A percentile compares a stretch with the other conserved stretches of the same genome.
These are phyloP conservation scores for Beta corolliflora DNA, from an alignment of 179 eudicot genomes.

Conservation along the genomic window DNA sequence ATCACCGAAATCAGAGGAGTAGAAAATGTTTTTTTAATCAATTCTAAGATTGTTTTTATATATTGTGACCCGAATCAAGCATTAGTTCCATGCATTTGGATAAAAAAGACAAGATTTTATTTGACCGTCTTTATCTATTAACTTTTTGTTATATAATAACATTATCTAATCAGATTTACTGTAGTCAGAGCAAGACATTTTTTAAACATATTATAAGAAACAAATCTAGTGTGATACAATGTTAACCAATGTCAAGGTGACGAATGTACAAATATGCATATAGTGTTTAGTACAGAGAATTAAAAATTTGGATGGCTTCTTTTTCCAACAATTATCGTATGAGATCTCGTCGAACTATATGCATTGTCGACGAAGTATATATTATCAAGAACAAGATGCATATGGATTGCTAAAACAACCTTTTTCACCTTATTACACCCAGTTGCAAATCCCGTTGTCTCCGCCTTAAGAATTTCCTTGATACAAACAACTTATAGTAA, in stretches of 20 bases:
- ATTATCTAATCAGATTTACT: background rate
- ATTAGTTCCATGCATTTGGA: conserved; percentile 27
- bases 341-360: conserved; percentile 27
- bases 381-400: conserved; percentile 28
- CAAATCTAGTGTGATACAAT: conserved; percentile 21
- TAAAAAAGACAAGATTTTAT: conserved; percentile 8
- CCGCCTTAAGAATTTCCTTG: conserved; percentile 2
- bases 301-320: conserved; percentile 25
- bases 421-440: background rate
- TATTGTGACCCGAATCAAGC: conserved; percentile 14
- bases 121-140: background rate
- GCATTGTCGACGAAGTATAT: conserved; percentile 10
- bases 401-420: conserved; percentile 19
- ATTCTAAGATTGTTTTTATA: conserved; percentile 17
- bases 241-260: conserved; percentile 1
- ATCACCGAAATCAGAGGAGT: conserved; percentile 23
- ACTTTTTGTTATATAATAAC: background rate
- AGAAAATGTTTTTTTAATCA: background rate
- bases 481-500: background rate
- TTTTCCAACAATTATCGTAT: conserved; percentile 30
- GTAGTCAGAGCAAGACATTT: background rate
- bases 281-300: background rate
- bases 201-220: background rate
- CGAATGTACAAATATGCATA: conserved; percentile 19
- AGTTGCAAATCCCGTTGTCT: conserved; percentile 25